Evolutionary conservation across 345 rosid species (phyloP).

Genomic region (Cardamine occulta): DNA sequence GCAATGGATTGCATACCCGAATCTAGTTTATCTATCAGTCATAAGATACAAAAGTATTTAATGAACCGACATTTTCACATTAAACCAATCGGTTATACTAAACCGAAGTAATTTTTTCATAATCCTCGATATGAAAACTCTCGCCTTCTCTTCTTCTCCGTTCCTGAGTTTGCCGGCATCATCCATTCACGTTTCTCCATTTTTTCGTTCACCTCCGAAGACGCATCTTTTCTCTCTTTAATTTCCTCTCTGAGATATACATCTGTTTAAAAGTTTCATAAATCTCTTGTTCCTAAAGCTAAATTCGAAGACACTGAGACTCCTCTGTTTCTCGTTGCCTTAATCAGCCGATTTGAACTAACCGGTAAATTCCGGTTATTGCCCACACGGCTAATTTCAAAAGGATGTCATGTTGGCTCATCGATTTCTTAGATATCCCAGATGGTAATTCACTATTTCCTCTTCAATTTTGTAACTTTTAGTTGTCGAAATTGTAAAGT

Average conservation of each 20-base stretch:
- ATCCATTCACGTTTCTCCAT: neutral
- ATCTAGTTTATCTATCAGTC: no score
- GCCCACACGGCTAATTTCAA: neutral
- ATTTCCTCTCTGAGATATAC: neutral
- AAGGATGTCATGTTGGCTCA: conserved; percentile 37
- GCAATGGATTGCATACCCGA: no score
- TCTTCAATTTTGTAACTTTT: neutral
- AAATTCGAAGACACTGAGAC: neutral
- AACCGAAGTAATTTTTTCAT: neutral
- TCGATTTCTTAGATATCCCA: conserved; percentile 31
- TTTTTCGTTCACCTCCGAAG: neutral
- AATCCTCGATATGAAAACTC: neutral
- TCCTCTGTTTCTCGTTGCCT: no score
- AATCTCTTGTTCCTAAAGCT: neutral
- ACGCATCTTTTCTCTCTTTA: neutral
- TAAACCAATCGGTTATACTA: conserved; percentile 5
- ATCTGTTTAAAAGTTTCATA: neutral
- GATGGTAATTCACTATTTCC: conserved; percentile 24
- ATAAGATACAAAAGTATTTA: no score
- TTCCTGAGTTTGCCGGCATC: neutral
- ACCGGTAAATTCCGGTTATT: neutral
- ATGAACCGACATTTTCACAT: neutral
- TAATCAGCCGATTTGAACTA: neutral
- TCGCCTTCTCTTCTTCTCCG: neutral
- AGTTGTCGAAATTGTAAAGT: neutral